A percentile compares a stretch with the other conserved stretches of the same genome.
These are phyloP conservation scores for Naumovozyma dairenensis DNA, from an alignment of 805 yeast genomes.

Conservation along the genomic window DNA sequence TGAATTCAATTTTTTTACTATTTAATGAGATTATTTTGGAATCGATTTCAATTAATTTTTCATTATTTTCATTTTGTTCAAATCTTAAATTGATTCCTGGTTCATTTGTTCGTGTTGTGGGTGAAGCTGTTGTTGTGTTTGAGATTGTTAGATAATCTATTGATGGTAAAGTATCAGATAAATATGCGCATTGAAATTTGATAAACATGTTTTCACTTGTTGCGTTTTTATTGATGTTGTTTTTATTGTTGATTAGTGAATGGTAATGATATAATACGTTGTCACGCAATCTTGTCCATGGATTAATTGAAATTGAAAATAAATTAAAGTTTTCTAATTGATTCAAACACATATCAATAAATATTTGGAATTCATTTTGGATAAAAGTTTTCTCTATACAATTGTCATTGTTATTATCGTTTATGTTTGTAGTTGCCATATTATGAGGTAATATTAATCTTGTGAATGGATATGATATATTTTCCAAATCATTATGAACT, in stretches of 20 bases:
- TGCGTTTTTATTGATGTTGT: too few species aligned
- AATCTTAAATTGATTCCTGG: slow-evolving; percentile 17
- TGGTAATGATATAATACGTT: too few species aligned
- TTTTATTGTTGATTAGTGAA: too few species aligned
- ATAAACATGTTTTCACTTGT: too few species aligned
- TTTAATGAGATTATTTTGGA: slow-evolving; percentile 9
- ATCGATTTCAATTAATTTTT: slow-evolving; percentile 17
- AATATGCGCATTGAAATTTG: too few species aligned
- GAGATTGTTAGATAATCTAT: too few species aligned
- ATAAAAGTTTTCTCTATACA: slow-evolving; percentile 11
- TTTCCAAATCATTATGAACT: not conserved
- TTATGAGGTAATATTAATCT: slow-evolving; percentile 22
- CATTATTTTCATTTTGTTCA: too few species aligned
- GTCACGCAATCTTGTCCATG: slow-evolving; percentile 11
- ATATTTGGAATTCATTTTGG: slow-evolving; percentile 21
- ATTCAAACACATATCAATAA: slow-evolving; percentile 21
- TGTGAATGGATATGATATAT: slow-evolving; percentile 9
- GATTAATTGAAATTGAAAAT: slow-evolving; percentile 14
- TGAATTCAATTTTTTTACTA: slow-evolving; percentile 9
- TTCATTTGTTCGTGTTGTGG: too few species aligned
- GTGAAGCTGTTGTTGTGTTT: too few species aligned
- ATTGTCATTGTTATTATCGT: too few species aligned
- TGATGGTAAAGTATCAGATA: too few species aligned
- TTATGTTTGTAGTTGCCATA: too few species aligned
- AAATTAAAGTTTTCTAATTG: slow-evolving; percentile 16